Conservation (phyloP, 805 yeast species). For the Starmera pachycereana region DNA sequence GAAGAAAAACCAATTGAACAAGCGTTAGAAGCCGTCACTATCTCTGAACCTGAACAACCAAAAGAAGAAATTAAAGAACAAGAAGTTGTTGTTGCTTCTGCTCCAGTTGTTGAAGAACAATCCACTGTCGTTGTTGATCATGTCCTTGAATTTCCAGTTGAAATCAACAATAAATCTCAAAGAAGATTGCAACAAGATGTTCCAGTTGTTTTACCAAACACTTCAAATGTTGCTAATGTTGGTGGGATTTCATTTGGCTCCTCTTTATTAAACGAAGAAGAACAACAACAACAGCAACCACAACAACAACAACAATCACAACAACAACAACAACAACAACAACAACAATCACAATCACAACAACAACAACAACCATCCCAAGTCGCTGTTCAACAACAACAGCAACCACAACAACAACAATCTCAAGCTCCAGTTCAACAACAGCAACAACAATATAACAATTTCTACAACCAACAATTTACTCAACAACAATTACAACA, state of each 20-base stretch:
- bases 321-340: conserved; percentile 8
- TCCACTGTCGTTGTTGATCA: conserved; percentile 4
- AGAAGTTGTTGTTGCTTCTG: conserved; percentile 13
- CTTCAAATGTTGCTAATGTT: conserved; percentile 27
- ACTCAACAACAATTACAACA: conserved; percentile 8
- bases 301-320: conserved; percentile 15
- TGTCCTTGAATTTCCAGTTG: conserved; percentile 6
- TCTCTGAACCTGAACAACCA: conserved; percentile 11
- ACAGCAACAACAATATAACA: conserved; percentile 4
- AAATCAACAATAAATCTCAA: conserved; percentile 20
- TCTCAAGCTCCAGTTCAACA: conserved; percentile 11
- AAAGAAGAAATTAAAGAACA: conserved; percentile 3
- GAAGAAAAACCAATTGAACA: conserved; percentile 2
- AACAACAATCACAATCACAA: conserved; percentile 13
- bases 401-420: background rate
- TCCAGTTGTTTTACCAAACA: conserved; percentile 43
- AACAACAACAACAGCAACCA: conserved; percentile 10
- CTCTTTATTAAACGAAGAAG: conserved; percentile 35
- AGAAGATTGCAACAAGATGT: conserved; percentile 30
- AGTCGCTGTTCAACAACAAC: conserved; percentile 15
- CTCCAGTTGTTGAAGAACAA: conserved; percentile 4
- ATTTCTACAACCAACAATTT: conserved; percentile 5
- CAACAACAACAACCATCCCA: conserved; percentile 6
- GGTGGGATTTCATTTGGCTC: conserved; percentile 60
- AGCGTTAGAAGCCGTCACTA: conserved; percentile 4